Base-by-base conservation (phyloP, 306 rosid species). In the Glycine soja region DNA sequence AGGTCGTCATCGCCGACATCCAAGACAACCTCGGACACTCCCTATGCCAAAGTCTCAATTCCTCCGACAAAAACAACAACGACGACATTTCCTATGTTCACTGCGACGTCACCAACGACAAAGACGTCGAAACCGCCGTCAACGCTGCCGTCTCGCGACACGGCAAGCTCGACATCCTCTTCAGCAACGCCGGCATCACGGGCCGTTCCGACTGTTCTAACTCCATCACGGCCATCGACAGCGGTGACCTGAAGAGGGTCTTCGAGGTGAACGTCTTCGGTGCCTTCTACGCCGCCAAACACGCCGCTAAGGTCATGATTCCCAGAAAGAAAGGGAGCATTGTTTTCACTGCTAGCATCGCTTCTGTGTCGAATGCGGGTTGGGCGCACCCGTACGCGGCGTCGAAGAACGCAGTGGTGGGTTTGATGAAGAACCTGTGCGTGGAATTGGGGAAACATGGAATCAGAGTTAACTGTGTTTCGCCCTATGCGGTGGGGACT, bases 371-470 rank as follows among this genome's bases (percentile, higher is more conserved):
- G 3, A 42, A 79, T 2, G 88, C 81, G 0, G 86, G 53, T 10
- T 10, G 78, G 7, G 34, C 89, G 1, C 90, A 88, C 11, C 82
- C 87, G 0, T 91, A 89, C 78, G 7, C 88, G 13, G 65, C 72
- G 36, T 89, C 96, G 11, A 89, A 91, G 90, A 82, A 88, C 4
- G 93, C 93, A 3, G 74, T 89, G 74, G 88, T 89, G 74, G 96
- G 96, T 8, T 81, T 91, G 10, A 85, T 71, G 14, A 89, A 83
- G 85, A 91, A 86, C 64, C 34, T 88, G 47, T 81, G 88, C 5
- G 93, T 89, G 48, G 93, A 91, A 42, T 40, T 91, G 67, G 96
- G 96, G n/a, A 77, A 72, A 67, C 82, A 78, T 32, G 92, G 91
- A 15, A 88, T 91, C 1, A 83, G 92, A 72, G 93, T 91, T 5